Conservation (phyloP, 2,329 filamentous ascomycete genomes). For the Sclerotinia glacialis region DNA sequence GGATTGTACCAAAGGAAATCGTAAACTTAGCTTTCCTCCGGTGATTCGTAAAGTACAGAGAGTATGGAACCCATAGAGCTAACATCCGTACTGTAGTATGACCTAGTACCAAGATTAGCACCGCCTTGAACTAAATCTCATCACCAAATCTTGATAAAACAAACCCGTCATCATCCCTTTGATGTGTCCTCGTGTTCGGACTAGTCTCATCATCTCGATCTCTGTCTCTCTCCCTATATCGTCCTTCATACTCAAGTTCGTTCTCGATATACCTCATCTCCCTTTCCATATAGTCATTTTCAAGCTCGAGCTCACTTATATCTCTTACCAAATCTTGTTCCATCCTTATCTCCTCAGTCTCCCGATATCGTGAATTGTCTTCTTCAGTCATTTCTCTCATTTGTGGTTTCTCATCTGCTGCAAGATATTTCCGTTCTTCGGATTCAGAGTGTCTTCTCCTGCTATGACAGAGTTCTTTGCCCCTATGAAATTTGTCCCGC, state of each 20-base stretch:
- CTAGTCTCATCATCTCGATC: slow-evolving; percentile 11
- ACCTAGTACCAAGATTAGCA: slow-evolving; percentile 2
- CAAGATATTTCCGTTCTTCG: background rate
- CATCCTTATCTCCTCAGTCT: background rate
- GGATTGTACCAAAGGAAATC: background rate
- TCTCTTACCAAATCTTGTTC: background rate
- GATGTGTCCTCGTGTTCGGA: background rate
- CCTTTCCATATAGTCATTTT: slow-evolving; percentile 11
- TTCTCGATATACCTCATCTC: slow-evolving; percentile 9
- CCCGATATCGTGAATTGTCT: slow-evolving; percentile 1
- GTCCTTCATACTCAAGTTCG: background rate
- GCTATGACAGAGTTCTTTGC: slow-evolving; percentile 1
- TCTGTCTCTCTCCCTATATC: background rate
- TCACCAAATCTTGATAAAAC: background rate
- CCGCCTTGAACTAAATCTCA: background rate
- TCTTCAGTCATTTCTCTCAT: slow-evolving; percentile 13
- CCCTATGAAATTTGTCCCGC: background rate
- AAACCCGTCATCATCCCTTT: background rate
- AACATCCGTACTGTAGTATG: slow-evolving; percentile 12
- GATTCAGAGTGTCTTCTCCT: background rate
- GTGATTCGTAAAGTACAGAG: slow-evolving; percentile 15
- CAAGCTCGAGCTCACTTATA: slow-evolving; percentile 10
- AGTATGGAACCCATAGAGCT: slow-evolving; percentile 18
- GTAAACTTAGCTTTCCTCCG: slow-evolving; percentile 7
- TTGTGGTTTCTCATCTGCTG: background rate